Percentiles rank a stretch among this genome's conserved stretches.
Conservation (phyloP, 2,329 filamentous ascomycete species). For the Fusarium floridanum region DNA sequence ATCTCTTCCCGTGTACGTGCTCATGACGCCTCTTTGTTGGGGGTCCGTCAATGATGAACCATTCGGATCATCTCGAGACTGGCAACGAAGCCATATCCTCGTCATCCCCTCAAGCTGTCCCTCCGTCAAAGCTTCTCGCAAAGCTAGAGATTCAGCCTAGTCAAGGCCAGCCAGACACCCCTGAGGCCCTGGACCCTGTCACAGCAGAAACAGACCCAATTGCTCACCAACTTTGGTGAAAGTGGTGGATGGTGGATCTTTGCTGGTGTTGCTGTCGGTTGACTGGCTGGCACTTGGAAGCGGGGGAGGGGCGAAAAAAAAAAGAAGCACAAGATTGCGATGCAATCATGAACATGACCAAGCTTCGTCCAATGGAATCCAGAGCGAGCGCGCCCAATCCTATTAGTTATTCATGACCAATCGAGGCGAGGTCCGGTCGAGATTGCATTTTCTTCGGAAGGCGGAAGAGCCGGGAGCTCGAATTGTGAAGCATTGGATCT, state of each 20-base stretch:
- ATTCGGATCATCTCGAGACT: not conserved
- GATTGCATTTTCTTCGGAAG: not conserved
- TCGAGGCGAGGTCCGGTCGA: constrained; percentile 2
- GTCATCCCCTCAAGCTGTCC: not conserved
- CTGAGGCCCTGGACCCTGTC: constrained; percentile 26
- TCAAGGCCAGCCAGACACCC: not conserved
- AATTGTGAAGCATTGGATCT: constrained; percentile 20
- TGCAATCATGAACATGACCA: constrained; percentile 30
- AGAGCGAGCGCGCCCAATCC: constrained; percentile 7
- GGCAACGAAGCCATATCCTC: not conserved
- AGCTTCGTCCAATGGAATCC: constrained; percentile 28
- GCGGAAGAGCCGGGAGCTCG: constrained; percentile 1
- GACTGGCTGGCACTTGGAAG: constrained; percentile 30
- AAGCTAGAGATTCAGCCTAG: constrained; percentile 12
- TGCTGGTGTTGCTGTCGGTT: constrained; percentile 24
- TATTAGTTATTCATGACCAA: constrained; percentile 9
- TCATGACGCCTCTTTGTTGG: not conserved
- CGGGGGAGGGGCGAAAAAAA: constrained; percentile 37
- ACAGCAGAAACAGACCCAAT: constrained; percentile 26
- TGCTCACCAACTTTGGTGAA: constrained; percentile 25
- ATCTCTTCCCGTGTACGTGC: not conserved
- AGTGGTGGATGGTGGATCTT: constrained; percentile 40
- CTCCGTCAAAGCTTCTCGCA: constrained; percentile 3
- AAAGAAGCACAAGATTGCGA: constrained; percentile 23
- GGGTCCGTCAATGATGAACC: not conserved